These are phyloP conservation scores for Amaranthus hypochondriacus DNA, from an alignment of 148 eudicot species.

Conservation along the genomic window DNA sequence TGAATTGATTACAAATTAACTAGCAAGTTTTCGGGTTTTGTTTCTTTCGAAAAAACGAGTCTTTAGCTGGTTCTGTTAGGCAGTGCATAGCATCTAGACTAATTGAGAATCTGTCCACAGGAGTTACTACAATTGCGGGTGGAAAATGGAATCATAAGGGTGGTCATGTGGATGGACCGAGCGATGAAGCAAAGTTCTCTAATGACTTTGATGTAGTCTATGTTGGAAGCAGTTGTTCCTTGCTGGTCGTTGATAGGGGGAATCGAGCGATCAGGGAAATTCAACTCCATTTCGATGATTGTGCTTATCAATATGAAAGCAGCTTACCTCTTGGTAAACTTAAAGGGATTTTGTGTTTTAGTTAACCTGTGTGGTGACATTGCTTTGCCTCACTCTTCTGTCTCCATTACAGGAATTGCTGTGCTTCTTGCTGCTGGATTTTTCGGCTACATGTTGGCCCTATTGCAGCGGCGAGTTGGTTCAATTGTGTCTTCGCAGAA, in stretches of 20 bases:
- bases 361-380: neutral
- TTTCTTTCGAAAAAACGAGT: no score
- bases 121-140: conserved; percentile 96
- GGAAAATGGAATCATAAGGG: conserved; percentile 76
- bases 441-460: conserved; percentile 80
- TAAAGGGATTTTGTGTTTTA: neutral
- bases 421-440: conserved; percentile 71
- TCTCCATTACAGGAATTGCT: conserved; percentile 40
- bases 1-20: no score
- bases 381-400: conserved; percentile 6
- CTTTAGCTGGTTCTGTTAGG: neutral
- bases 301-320: conserved; percentile 96
- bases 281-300: conserved; percentile 91
- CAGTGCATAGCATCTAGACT: neutral
- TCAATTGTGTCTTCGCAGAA: conserved; percentile 49
- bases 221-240: conserved; percentile 94
- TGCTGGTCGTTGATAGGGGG: conserved; percentile 89
- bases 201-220: conserved; percentile 93
- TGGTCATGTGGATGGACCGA: conserved; percentile 98
- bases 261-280: conserved; percentile 90
- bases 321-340: conserved; percentile 82
- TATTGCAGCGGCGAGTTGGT: conserved; percentile 68
- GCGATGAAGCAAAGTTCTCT: conserved; percentile 97
- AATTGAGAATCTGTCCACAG: conserved; percentile 28
- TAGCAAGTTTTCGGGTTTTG: no score